phyloP scores from a whole-genome alignment of 768 basidiomycete species.

The Termitomyces sp. region DNA sequence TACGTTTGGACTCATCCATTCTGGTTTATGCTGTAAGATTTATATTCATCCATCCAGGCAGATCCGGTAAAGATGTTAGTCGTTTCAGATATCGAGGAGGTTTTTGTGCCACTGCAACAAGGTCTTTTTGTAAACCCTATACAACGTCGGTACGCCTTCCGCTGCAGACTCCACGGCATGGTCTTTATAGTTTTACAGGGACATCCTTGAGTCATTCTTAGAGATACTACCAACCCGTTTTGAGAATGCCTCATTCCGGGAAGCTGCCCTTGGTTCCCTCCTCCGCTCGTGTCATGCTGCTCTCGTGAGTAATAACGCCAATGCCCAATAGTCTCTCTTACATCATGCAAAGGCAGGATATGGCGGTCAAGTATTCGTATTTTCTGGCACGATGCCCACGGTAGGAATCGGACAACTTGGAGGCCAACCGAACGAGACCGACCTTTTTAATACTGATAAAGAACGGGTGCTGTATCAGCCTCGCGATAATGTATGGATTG shows the following conservation, averaged over 20 bases:
- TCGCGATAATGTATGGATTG: conserved; percentile 75
- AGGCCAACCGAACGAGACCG: conserved; percentile 54
- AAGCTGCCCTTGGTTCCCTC: conserved; percentile 77
- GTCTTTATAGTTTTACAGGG: conserved; percentile 30
- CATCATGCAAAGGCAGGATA: conserved; percentile 43
- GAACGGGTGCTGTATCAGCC: conserved; percentile 79
- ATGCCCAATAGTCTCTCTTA: neutral
- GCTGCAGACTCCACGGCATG: no score
- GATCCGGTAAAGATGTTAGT: conserved; percentile 69
- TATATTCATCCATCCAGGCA: conserved; percentile 34
- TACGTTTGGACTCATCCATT: conserved; percentile 35
- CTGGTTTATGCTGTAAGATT: conserved; percentile 11
- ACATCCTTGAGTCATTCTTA: conserved; percentile 65
- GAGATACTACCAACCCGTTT: conserved; percentile 62
- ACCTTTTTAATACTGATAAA: conserved; percentile 79
- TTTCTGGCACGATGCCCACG: conserved; percentile 67
- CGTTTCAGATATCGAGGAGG: conserved; percentile 87
- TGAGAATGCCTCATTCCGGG: conserved; percentile 39
- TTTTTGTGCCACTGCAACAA: conserved; percentile 73
- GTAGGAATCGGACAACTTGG: conserved; percentile 71
- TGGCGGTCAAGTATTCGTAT: conserved; percentile 78
- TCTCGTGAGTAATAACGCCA: conserved; percentile 45
- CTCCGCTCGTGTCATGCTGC: conserved; percentile 69
- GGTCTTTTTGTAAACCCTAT: conserved; percentile 76
- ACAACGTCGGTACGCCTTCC: conserved; percentile 61